Evolutionary conservation across 1,284 basidiomycete species (phyloP).

Genomic region (Microbotryum silenes-acaulis): DNA sequence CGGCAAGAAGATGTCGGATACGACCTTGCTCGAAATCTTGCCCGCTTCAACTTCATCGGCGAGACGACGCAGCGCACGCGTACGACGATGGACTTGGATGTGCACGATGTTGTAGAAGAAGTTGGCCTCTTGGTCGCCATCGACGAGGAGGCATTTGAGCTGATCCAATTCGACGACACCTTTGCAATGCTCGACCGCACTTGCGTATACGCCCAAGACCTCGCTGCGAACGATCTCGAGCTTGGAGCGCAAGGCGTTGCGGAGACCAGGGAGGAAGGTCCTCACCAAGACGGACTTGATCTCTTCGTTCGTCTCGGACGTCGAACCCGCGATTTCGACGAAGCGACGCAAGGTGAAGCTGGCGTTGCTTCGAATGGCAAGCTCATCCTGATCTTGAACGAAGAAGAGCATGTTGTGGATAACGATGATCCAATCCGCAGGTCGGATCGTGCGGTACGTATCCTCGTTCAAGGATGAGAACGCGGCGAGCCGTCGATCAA

Average conservation of each 20-base stretch:
- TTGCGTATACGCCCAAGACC: slow-evolving; percentile 68
- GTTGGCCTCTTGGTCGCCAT: slow-evolving; percentile 87
- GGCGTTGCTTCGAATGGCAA: slow-evolving; percentile 79
- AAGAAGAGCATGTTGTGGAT: slow-evolving; percentile 77
- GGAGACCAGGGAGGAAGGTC: slow-evolving; percentile 71
- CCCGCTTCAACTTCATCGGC: slow-evolving; percentile 70
- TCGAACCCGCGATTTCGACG: slow-evolving; percentile 51
- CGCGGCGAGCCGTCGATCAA: slow-evolving; percentile 72
- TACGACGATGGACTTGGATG: slow-evolving; percentile 84
- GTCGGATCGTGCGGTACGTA: slow-evolving; percentile 49
- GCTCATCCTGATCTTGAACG: slow-evolving; percentile 81
- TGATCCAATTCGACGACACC: slow-evolving; percentile 33
- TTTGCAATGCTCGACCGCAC: slow-evolving; percentile 52
- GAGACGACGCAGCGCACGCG: slow-evolving; percentile 76
- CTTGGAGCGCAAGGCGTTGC: slow-evolving; percentile 69
- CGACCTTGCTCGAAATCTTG: slow-evolving; percentile 59
- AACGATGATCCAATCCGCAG: slow-evolving; percentile 70
- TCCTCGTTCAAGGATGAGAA: slow-evolving; percentile 68
- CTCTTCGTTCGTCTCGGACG: slow-evolving; percentile 32
- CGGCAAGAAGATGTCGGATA: slow-evolving; percentile 80
- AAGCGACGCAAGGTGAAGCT: slow-evolving; percentile 70
- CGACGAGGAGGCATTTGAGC: slow-evolving; percentile 66
- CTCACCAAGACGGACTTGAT: slow-evolving; percentile 51
- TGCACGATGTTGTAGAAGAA: slow-evolving; percentile 97
- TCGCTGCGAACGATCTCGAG: slow-evolving; percentile 85